Percentiles rank a stretch among this genome's conserved stretches.
phyloP scores from a whole-genome alignment of 805 yeast species.

The Starmera caribaea region DNA sequence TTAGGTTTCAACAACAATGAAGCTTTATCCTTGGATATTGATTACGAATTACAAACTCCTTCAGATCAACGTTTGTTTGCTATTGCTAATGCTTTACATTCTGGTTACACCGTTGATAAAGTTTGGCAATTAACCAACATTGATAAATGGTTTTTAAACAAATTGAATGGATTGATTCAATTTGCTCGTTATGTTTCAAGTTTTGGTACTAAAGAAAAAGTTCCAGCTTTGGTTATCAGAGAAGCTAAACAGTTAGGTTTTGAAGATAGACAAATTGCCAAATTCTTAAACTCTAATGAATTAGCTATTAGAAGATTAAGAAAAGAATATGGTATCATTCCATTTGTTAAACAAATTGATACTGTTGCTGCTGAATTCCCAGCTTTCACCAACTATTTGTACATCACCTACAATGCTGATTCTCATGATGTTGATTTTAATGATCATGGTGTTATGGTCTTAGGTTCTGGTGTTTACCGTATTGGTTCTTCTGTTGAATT shows the following conservation, averaged over 20 bases:
- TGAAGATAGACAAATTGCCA: slow-evolving; percentile 94
- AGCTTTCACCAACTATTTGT: slow-evolving; percentile 87
- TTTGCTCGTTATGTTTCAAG: slow-evolving; percentile 56
- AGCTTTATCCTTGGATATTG: slow-evolving; percentile 84
- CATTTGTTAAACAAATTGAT: slow-evolving; percentile 94
- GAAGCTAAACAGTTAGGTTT: slow-evolving; percentile 96
- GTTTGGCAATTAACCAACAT: slow-evolving; percentile 87
- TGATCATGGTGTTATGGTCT: slow-evolving; percentile 89
- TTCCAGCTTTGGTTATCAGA: slow-evolving; percentile 55
- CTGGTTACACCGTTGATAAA: slow-evolving; percentile 85
- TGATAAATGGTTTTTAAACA: slow-evolving; percentile 94
- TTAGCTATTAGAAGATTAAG: slow-evolving; percentile 86
- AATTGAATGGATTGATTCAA: slow-evolving; percentile 63
- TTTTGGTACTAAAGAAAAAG: slow-evolving; percentile 41
- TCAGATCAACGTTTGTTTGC: slow-evolving; percentile 97
- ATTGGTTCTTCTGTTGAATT: slow-evolving; percentile 98
- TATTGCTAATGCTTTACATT: slow-evolving; percentile 85
- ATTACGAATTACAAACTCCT: slow-evolving; percentile 88
- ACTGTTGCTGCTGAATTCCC: slow-evolving; percentile 99
- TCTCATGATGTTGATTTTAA: slow-evolving; percentile 79
- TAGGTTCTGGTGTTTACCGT: slow-evolving; percentile 98
- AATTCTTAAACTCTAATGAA: slow-evolving; percentile 80
- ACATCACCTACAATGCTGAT: slow-evolving; percentile 91
- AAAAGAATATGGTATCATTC: slow-evolving; percentile 76
- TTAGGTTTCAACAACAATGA: slow-evolving; percentile 72